These are phyloP conservation scores for Cerioporus squamosus DNA, from an alignment of 1,284 basidiomycete genomes.

Conservation along the genomic window DNA sequence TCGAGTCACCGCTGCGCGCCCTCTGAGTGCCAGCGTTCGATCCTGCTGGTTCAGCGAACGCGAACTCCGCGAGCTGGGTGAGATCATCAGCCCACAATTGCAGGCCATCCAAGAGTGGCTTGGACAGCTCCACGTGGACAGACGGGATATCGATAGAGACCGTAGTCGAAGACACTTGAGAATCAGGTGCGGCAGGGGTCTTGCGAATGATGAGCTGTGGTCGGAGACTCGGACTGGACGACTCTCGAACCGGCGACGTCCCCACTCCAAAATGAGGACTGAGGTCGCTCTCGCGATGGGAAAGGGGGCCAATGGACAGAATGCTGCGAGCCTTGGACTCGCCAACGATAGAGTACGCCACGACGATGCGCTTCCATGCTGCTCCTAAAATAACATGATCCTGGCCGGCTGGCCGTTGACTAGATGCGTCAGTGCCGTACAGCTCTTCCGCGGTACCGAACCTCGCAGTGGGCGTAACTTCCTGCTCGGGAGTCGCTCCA, in stretches of 20 bases:
- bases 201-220: conserved; percentile 16
- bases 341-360: conserved; percentile 48
- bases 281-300: background rate
- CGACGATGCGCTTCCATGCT: conserved; percentile 49
- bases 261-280: conserved; percentile 15
- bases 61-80: conserved; percentile 64
- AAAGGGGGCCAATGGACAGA: conserved; percentile 36
- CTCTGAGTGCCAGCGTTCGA: conserved; percentile 35
- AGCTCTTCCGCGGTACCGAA: conserved; percentile 42
- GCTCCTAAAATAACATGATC: conserved; percentile 38
- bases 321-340: conserved; percentile 35
- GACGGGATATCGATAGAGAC: conserved; percentile 68
- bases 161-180: conserved; percentile 40
- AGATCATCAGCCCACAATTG: conserved; percentile 89
- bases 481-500: conserved; percentile 31
- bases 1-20: conserved; percentile 58
- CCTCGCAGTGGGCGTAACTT: conserved; percentile 34
- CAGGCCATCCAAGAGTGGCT: conserved; percentile 70
- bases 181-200: background rate
- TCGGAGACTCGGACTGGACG: conserved; percentile 1
- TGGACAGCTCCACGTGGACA: conserved; percentile 64
- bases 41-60: conserved; percentile 25
- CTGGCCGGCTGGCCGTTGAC: background rate
- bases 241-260: conserved; percentile 11
- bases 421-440: conserved; percentile 1